Conservation (phyloP, 2,329 filamentous ascomycete species). For the Curvularia eragrostidis region DNA sequence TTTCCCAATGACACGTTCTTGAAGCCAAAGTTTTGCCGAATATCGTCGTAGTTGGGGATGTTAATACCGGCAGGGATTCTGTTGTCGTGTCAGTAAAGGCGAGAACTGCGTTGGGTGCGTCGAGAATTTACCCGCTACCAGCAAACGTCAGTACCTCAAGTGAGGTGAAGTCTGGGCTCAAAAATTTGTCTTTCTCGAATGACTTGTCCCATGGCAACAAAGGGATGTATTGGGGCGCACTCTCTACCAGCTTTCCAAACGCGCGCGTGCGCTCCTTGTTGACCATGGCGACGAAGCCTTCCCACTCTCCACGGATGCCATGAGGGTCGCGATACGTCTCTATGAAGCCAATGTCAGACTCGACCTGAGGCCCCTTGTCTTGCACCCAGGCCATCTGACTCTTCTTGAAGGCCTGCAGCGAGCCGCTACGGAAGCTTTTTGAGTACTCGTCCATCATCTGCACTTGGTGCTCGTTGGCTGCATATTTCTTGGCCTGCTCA, state of each 20-base stretch:
- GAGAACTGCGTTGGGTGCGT: too few relatives aligned
- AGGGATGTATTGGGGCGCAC: slow-evolving; percentile 82
- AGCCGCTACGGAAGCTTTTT: slow-evolving; percentile 59
- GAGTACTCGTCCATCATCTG: slow-evolving; percentile 57
- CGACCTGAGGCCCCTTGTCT: slow-evolving; percentile 60
- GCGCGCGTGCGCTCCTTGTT: slow-evolving; percentile 90
- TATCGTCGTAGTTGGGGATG: slow-evolving; percentile 65
- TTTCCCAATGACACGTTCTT: slow-evolving; percentile 96
- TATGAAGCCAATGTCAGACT: slow-evolving; percentile 62
- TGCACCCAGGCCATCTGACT: slow-evolving; percentile 62
- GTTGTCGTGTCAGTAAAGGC: slow-evolving; percentile 7
- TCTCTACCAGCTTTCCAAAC: slow-evolving; percentile 83
- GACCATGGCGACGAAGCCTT: slow-evolving; percentile 67
- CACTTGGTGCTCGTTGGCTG: slow-evolving; percentile 54
- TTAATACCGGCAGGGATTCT: slow-evolving; percentile 66
- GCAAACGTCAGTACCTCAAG: slow-evolving; percentile 88
- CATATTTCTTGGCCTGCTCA: slow-evolving; percentile 56
- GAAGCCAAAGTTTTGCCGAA: slow-evolving; percentile 83
- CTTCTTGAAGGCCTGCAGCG: slow-evolving; percentile 58
- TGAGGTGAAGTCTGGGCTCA: slow-evolving; percentile 94
- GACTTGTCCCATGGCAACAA: slow-evolving; percentile 85
- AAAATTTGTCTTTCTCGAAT: slow-evolving; percentile 96
- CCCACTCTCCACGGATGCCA: slow-evolving; percentile 61
- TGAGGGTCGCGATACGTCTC: slow-evolving; percentile 63
- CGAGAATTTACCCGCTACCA: slow-evolving; percentile 56